Evolutionary conservation across 225 moss, liverwort and hornwort genomes (phyloP).

Genomic region (Pseudisothecium myosuroides): DNA sequence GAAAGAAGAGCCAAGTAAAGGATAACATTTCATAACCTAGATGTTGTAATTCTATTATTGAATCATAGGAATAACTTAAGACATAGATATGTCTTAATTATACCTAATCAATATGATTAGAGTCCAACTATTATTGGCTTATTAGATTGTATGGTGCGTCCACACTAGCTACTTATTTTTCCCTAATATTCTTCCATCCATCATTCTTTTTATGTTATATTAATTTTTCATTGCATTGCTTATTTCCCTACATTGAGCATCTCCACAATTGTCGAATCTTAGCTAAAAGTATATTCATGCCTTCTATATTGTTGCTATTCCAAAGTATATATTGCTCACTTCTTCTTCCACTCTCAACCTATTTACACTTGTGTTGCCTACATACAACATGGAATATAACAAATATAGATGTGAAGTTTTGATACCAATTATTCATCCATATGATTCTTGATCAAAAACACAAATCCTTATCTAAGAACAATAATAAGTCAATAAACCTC

Average conservation of each 20-base stretch:
- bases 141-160: accelerated
- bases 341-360: neutral
- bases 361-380: too few species aligned
- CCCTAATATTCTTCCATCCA: neutral
- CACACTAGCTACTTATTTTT: neutral
- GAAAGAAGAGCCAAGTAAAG: neutral
- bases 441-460: neutral
- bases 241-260: accelerated
- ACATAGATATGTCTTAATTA: neutral
- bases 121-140: neutral
- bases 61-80: neutral
- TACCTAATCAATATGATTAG: neutral
- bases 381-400: neutral
- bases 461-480: neutral
- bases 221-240: neutral
- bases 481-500: neutral
- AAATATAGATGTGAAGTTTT: neutral
- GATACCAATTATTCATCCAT: neutral
- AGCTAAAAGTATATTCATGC: neutral
- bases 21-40: neutral
- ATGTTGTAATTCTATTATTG: neutral
- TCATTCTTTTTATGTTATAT: too few species aligned
- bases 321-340: neutral
- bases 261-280: accelerated
- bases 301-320: neutral